These are phyloP conservation scores for Zygoascus flipseniorum DNA, from an alignment of 805 yeast genomes.

Conservation along the genomic window DNA sequence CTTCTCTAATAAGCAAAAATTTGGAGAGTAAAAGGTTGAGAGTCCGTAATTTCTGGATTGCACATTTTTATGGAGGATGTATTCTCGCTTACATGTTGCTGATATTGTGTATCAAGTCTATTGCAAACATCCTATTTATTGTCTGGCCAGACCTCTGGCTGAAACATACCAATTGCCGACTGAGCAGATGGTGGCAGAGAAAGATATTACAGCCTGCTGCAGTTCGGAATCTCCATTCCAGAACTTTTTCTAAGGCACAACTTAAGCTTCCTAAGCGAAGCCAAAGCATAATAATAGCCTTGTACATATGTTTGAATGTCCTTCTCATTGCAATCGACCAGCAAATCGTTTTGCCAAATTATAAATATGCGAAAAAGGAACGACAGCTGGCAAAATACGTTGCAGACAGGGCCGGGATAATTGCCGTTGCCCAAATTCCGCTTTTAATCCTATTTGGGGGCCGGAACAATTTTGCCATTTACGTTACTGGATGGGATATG, in stretches of 20 bases:
- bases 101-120: slow-evolving; percentile 4
- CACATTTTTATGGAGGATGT: slow-evolving; percentile 4
- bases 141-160: slow-evolving; percentile 13
- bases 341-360: slow-evolving; percentile 7
- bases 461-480: slow-evolving; percentile 59
- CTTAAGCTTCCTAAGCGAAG: slow-evolving; percentile 30
- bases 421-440: slow-evolving; percentile 26
- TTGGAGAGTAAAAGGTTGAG: slow-evolving; percentile 4
- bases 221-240: slow-evolving; percentile 20
- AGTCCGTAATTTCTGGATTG: slow-evolving; percentile 1
- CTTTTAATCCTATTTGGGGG: slow-evolving; percentile 51
- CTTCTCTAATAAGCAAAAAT: neutral
- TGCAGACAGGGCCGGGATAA: slow-evolving; percentile 18
- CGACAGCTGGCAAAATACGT: slow-evolving; percentile 26
- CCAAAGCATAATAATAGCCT: slow-evolving; percentile 27
- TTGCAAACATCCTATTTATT: slow-evolving; percentile 3
- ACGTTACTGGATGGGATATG: slow-evolving; percentile 53
- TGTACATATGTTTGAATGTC: slow-evolving; percentile 26
- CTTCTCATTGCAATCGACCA: slow-evolving; percentile 19
- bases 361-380: neutral
- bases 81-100: slow-evolving; percentile 9
- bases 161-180: slow-evolving; percentile 3
- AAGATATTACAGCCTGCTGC: slow-evolving; percentile 23
- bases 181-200: slow-evolving; percentile 13
- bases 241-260: slow-evolving; percentile 5